A percentile compares a stretch with the other conserved stretches of the same genome.
phyloP scores from a whole-genome alignment of 2,329 filamentous ascomycete genomes.

The Huntiella omanensis region DNA sequence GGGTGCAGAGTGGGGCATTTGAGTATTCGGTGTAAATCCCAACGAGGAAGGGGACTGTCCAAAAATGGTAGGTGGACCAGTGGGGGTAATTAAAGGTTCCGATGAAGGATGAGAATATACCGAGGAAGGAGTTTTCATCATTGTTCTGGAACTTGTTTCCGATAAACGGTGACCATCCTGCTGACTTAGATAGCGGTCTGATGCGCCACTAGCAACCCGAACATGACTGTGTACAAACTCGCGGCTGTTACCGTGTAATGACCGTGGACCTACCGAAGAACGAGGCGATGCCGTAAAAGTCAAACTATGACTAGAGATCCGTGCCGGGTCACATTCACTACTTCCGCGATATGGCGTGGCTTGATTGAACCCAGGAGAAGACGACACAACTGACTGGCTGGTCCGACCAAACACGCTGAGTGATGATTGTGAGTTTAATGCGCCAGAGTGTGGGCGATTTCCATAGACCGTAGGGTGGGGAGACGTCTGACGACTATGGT shows the following conservation, averaged over 20 bases:
- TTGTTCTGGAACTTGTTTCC: background rate
- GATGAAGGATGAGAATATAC: no score
- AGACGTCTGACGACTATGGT: constrained; percentile 1
- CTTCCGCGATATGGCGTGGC: background rate
- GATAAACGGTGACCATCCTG: background rate
- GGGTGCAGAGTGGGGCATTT: background rate
- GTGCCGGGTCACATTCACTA: background rate
- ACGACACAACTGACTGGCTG: constrained; percentile 1
- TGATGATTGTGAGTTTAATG: constrained; percentile 4
- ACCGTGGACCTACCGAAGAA: constrained; percentile 3
- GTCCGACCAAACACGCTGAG: background rate
- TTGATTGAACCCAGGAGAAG: background rate
- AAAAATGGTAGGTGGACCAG: background rate
- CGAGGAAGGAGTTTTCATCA: background rate
- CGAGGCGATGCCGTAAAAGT: constrained; percentile 1
- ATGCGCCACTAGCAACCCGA: constrained; percentile 1
- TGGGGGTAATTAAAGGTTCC: no score
- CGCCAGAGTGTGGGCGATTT: constrained; percentile 1
- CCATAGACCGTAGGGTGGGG: constrained; percentile 2
- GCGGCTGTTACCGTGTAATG: background rate
- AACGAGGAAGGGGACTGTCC: background rate
- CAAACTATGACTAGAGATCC: constrained; percentile 5
- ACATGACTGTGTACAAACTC: background rate
- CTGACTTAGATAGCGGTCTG: background rate
- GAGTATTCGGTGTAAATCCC: background rate